Evolutionary conservation across 768 basidiomycete genomes (phyloP).

Genomic region (Calvatia gigantea): DNA sequence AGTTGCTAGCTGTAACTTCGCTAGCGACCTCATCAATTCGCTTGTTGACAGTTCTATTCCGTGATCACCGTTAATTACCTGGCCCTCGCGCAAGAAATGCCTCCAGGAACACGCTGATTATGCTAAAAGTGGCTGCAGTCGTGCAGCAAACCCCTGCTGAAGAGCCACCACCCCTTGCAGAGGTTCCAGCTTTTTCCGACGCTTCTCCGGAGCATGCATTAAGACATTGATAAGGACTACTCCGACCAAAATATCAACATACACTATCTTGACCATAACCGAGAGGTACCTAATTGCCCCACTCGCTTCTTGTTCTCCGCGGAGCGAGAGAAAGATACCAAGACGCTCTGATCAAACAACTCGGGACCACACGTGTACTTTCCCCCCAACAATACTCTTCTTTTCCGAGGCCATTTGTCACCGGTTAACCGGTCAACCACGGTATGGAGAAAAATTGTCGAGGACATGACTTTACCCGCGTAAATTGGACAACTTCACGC

Average conservation of each 20-base stretch:
- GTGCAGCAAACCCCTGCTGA: neutral
- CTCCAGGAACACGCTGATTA: constrained; percentile 1
- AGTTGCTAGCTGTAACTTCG: constrained; percentile 12
- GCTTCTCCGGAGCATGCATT: neutral
- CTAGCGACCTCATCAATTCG: constrained; percentile 6
- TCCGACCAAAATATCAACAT: neutral
- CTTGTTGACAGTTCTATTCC: constrained; percentile 7
- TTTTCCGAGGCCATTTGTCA: neutral
- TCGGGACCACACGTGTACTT: constrained; percentile 1
- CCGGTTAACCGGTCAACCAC: neutral
- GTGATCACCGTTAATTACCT: constrained; percentile 6
- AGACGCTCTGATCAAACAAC: neutral
- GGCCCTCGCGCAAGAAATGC: neutral
- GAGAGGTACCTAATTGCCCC: neutral
- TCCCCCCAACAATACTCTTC: neutral
- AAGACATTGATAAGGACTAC: neutral
- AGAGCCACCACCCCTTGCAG: neutral
- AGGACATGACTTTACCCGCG: neutral
- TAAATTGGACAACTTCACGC: neutral
- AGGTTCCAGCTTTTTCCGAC: neutral
- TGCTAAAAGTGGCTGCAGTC: neutral
- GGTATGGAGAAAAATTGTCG: neutral
- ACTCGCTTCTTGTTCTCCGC: constrained; percentile 5
- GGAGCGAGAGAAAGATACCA: neutral
- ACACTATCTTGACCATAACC: constrained; percentile 1